phyloP scores from a whole-genome alignment of 2,329 filamentous ascomycete species.

The Zymoseptoria tritici region DNA sequence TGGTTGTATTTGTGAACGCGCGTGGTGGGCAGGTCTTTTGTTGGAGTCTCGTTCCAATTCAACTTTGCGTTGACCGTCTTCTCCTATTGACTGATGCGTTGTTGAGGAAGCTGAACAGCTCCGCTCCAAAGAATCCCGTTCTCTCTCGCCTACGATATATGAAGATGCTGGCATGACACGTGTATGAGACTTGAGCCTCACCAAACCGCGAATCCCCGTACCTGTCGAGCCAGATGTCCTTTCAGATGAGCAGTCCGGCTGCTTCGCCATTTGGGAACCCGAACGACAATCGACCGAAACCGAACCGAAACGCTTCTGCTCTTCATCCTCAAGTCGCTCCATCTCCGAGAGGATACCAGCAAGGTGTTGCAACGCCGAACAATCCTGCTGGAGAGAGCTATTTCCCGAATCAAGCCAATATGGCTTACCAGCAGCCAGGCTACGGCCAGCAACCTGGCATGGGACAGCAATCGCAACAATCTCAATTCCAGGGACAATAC shows the following conservation, averaged over 20 bases:
- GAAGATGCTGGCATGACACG: background rate
- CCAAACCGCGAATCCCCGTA: background rate
- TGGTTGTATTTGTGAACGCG: background rate
- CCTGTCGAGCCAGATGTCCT: conserved; percentile 12
- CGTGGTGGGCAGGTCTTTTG: background rate
- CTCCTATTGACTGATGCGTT: background rate
- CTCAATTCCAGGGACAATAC: conserved; percentile 10
- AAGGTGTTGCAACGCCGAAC: conserved; percentile 28
- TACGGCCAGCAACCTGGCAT: conserved; percentile 20
- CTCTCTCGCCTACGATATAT: background rate
- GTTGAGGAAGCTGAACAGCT: background rate
- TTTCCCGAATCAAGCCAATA: conserved; percentile 33
- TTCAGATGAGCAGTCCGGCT: conserved; percentile 15
- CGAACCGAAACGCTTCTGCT: conserved; percentile 19
- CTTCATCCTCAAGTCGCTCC: conserved; percentile 38
- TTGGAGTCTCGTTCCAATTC: background rate
- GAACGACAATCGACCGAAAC: conserved; percentile 16
- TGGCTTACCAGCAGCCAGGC: conserved; percentile 11
- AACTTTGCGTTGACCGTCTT: background rate
- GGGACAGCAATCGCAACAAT: conserved; percentile 7
- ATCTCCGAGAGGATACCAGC: conserved; percentile 38
- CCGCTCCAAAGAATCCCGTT: background rate
- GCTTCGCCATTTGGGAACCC: conserved; percentile 22
- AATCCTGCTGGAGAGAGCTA: conserved; percentile 28
- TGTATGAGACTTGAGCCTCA: background rate